Base-by-base conservation (phyloP, 2,329 filamentous ascomycete species). In the Ramichloridium luteum region DNA sequence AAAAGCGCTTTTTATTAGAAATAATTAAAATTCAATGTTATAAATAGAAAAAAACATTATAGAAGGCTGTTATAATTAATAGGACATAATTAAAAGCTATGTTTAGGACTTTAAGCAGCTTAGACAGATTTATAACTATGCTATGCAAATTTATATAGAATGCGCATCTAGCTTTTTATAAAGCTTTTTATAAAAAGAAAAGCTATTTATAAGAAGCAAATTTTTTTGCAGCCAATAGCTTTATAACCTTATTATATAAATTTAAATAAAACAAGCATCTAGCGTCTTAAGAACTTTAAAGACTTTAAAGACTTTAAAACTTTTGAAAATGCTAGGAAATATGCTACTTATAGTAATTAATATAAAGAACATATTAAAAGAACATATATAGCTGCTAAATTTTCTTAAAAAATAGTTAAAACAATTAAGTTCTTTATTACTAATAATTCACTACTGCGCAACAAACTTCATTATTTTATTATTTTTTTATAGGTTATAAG, bases 281-380 rank as follows among this genome's bases (percentile, higher is more conserved):
- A n/a, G n/a, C n/a, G n/a, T n/a, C n/a, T n/a, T n/a, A n/a, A n/a
- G n/a, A n/a, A n/a, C n/a, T n/a, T 23, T 23, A n/a, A 8, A 8
- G 8, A 23, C n/a, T 23, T 23, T 23, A 8, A 23, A n/a, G n/a
- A 23, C n/a, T 23, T 23, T 23, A 23, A n/a, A 23, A 23, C n/a
- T 23, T 23, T 23, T 8, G 20, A 23, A 23, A 8, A 8, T 23
- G 8, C n/a, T 23, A 8, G n/a, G n/a, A n/a, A n/a, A n/a, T n/a
- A n/a, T 23, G 8, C n/a, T 23, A 23, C 20, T 23, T 23, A 8
- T 23, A 8, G n/a, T 8, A 8, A 23, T 23, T 8, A 8, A 23
- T 23, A 23, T 23, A 23, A 8, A 23, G 8, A 23, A 23, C 8
- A 23, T 23, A 23, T 23, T 23, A 23, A 23, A 8, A 23, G n/a